Conservation (phyloP, 768 basidiomycete genomes). For the Rhizopogon roseolus region DNA sequence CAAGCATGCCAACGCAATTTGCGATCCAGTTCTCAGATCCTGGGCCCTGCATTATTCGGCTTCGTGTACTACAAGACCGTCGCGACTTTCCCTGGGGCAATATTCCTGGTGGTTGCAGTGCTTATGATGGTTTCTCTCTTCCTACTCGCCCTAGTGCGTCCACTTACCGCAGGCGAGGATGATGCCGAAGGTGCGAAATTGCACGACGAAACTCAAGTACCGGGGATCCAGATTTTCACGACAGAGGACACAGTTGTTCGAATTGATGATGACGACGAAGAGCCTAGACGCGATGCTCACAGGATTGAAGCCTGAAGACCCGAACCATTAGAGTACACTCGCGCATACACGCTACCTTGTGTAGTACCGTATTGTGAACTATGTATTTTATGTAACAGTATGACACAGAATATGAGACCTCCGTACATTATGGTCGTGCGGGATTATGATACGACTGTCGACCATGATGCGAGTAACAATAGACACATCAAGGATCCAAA, state of each 20-base stretch:
- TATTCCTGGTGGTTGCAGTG: conserved; percentile 56
- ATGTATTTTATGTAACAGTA: too few relatives aligned
- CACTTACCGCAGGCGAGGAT: conserved; percentile 19
- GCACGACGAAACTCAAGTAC: background rate
- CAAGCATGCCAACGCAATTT: background rate
- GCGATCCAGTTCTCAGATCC: conserved; percentile 49
- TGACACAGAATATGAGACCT: too few relatives aligned
- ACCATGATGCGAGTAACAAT: too few relatives aligned
- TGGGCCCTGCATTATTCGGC: conserved; percentile 73
- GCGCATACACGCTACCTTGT: too few relatives aligned
- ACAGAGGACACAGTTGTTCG: conserved; percentile 1
- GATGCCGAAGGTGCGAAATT: background rate
- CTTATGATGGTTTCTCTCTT: conserved; percentile 37
- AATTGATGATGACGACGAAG: conserved; percentile 6
- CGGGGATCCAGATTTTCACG: background rate
- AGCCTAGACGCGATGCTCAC: background rate
- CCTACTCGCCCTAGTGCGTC: conserved; percentile 43
- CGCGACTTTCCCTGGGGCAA: conserved; percentile 57
- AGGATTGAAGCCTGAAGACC: too few relatives aligned
- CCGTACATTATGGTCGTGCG: too few relatives aligned
- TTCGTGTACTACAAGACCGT: conserved; percentile 69
- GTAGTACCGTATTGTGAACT: too few relatives aligned
- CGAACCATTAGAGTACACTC: too few relatives aligned
- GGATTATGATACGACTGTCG: too few relatives aligned
- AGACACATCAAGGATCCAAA: too few relatives aligned